Evolutionary conservation across 768 basidiomycete species (phyloP).

Genomic region (Panaeolus cyanescens): DNA sequence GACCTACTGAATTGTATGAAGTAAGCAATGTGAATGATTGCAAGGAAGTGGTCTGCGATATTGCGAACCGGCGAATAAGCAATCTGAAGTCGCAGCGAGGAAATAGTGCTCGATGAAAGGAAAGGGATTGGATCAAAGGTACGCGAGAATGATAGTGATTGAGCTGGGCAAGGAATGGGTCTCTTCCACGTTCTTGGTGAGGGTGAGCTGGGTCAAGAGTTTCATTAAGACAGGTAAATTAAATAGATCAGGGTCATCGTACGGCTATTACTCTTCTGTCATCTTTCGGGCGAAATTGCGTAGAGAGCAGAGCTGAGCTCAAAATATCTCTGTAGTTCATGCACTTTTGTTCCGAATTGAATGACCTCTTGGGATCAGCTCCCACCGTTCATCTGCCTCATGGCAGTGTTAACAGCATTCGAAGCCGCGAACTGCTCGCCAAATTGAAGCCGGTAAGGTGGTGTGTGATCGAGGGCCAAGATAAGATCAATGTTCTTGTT

Average conservation of each 20-base stretch:
- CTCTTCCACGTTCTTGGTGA: not conserved
- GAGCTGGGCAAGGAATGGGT: not conserved
- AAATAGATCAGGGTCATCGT: not conserved
- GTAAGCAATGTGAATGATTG: constrained; percentile 1
- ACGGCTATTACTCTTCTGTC: not conserved
- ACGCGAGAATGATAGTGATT: not conserved
- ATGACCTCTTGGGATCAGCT: not conserved
- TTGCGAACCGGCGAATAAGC: not conserved
- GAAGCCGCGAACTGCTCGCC: not conserved
- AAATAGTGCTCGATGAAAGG: not conserved
- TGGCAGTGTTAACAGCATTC: not conserved
- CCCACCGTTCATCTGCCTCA: constrained; percentile 1
- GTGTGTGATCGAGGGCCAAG: not conserved
- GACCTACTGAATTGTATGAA: not conserved
- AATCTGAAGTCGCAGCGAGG: not conserved
- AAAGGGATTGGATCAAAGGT: not conserved
- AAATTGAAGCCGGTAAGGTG: not conserved
- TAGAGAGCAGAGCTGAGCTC: not conserved
- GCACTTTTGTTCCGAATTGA: not conserved
- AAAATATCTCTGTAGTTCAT: not conserved
- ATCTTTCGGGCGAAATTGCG: not conserved
- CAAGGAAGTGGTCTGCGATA: not conserved
- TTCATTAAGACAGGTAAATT: not conserved
- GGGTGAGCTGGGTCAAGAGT: not conserved
- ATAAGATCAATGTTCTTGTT: not conserved